Evolutionary conservation across 495 filamentous ascomycete species (phyloP).

Genomic region (Penicillium roqueforti): DNA sequence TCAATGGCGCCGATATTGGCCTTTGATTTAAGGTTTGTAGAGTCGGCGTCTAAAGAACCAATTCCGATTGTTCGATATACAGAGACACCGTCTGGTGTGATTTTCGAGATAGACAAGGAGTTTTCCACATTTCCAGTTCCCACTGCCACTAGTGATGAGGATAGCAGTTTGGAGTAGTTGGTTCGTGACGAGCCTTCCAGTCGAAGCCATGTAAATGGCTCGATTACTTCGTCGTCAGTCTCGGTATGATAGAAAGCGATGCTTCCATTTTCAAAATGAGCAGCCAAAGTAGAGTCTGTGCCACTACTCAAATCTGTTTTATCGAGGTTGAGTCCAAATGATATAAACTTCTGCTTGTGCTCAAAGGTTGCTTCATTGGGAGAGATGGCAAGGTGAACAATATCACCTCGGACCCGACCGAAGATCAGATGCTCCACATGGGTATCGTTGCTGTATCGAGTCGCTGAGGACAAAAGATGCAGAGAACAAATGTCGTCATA

Average conservation of each 20-base stretch:
- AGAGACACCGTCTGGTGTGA: slow-evolving; percentile 39
- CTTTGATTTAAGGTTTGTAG: slow-evolving; percentile 8
- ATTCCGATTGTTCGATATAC: slow-evolving; percentile 33
- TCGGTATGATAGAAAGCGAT: slow-evolving; percentile 47
- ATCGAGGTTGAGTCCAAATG: slow-evolving; percentile 28
- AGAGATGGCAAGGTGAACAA: slow-evolving; percentile 35
- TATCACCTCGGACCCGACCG: slow-evolving; percentile 37
- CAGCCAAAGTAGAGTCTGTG: slow-evolving; percentile 40
- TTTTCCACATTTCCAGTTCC: slow-evolving; percentile 43
- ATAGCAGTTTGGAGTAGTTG: slow-evolving; percentile 52
- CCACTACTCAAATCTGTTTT: slow-evolving; percentile 31
- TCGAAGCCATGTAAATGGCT: slow-evolving; percentile 36
- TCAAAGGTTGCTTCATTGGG: slow-evolving; percentile 23
- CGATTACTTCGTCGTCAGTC: slow-evolving; percentile 24
- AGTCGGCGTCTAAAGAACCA: slow-evolving; percentile 17
- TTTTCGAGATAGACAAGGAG: slow-evolving; percentile 47
- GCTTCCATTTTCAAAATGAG: slow-evolving; percentile 39
- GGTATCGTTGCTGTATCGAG: slow-evolving; percentile 30
- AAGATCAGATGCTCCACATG: slow-evolving; percentile 39
- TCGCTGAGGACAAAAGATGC: slow-evolving; percentile 42
- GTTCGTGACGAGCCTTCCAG: slow-evolving; percentile 30
- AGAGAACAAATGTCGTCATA: slow-evolving; percentile 60
- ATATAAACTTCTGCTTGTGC: slow-evolving; percentile 32
- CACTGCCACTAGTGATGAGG: slow-evolving; percentile 45
- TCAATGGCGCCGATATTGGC: slow-evolving; percentile 49